Conservation (phyloP, 2,329 filamentous ascomycete genomes). For the Teratosphaeria destructans region DNA sequence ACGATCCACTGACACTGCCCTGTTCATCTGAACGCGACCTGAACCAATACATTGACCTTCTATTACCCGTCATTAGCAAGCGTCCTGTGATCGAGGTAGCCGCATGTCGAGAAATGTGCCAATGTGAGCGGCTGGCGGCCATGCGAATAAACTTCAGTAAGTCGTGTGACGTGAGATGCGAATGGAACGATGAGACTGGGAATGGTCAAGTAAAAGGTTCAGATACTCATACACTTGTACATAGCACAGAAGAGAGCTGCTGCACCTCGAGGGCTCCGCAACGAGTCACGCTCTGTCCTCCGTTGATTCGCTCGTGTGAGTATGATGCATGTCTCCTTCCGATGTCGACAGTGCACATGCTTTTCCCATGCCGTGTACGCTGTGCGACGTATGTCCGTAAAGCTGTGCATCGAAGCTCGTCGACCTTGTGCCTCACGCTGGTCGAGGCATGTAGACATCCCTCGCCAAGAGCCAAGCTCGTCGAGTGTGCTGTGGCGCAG, state of each 20-base stretch:
- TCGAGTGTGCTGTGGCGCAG: neutral
- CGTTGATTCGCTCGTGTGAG: neutral
- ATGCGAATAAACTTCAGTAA: neutral
- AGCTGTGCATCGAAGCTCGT: neutral
- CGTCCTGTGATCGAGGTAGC: neutral
- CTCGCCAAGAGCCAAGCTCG: neutral
- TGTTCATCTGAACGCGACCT: no score
- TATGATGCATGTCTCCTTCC: neutral
- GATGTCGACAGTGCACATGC: neutral
- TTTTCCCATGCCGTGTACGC: neutral
- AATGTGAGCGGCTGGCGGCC: neutral
- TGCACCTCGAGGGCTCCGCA: constrained; percentile 7
- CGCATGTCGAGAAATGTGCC: neutral
- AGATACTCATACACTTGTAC: neutral
- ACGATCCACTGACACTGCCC: no score
- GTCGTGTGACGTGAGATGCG: neutral
- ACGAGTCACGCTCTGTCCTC: constrained; percentile 8
- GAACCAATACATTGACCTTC: no score
- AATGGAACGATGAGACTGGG: neutral
- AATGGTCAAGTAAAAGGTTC: neutral
- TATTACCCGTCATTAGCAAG: neutral
- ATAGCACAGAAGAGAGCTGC: constrained; percentile 3
- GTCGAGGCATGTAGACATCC: neutral
- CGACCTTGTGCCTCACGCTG: neutral
- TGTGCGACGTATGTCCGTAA: neutral